These are phyloP conservation scores for Penicillium paneum DNA, from an alignment of 2,329 filamentous ascomycete species.

Conservation along the genomic window DNA sequence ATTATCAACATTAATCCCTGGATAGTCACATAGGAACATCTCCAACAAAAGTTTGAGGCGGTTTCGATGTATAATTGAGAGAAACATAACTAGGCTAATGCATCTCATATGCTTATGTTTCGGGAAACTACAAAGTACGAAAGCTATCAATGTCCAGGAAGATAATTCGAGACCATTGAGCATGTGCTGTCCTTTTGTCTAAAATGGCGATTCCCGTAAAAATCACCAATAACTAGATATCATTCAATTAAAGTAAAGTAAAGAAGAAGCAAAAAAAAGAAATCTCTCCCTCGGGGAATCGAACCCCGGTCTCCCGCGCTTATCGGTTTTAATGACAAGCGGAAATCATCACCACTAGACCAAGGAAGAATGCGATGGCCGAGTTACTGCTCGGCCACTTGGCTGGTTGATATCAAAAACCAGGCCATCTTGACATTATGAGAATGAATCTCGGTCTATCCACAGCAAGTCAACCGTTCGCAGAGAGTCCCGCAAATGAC, in stretches of 20 bases:
- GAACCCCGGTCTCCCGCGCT: conserved; percentile 37
- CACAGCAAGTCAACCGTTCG: conserved; percentile 54
- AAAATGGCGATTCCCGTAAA: no score
- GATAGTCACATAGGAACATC: no score
- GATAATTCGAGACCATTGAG: no score
- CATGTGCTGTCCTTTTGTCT: no score
- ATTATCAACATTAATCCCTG: no score
- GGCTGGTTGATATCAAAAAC: conserved; percentile 16
- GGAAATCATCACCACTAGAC: conserved; percentile 33
- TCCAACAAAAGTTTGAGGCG: no score
- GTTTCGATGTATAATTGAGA: no score
- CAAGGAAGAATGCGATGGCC: conserved; percentile 23
- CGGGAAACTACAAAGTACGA: no score
- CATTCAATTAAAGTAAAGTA: neutral
- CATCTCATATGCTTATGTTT: no score
- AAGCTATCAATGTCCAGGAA: no score
- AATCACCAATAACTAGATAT: no score
- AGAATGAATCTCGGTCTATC: neutral
- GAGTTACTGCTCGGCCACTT: conserved; percentile 27
- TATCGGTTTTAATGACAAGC: conserved; percentile 28
- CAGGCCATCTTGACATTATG: neutral
- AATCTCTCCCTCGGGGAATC: conserved; percentile 34
- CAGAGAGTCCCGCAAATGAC: conserved; percentile 53
- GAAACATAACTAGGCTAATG: no score
- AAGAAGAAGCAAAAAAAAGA: conserved; percentile 8